Conservation (phyloP, 768 basidiomycete genomes). For the Gymnopilus dilepis region DNA sequence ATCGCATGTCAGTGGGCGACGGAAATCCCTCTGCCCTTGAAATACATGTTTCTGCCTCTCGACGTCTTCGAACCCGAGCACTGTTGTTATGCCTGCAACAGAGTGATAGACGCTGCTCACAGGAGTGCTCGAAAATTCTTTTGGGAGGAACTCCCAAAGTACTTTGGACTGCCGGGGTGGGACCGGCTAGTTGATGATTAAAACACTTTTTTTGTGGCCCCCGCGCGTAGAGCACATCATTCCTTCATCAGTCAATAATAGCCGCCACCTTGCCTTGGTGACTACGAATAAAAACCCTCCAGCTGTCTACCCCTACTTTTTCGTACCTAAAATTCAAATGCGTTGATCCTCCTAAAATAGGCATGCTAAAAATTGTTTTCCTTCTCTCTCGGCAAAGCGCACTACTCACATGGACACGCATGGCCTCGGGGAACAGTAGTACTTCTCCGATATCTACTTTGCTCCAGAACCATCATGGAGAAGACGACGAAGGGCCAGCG, state of each 20-base stretch:
- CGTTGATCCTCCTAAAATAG: no score
- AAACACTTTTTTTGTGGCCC: no score
- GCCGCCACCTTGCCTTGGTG: no score
- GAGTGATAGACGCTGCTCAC: not conserved
- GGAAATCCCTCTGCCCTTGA: not conserved
- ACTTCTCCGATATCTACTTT: no score
- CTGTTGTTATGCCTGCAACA: not conserved
- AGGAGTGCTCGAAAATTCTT: not conserved
- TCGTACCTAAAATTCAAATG: no score
- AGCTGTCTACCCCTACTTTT: no score
- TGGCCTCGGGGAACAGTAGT: no score
- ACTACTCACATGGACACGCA: constrained; percentile 1
- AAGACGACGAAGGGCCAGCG: not conserved
- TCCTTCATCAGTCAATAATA: no score
- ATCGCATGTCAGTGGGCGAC: not conserved
- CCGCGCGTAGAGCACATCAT: no score
- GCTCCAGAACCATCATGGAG: not conserved
- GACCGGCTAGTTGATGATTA: not conserved
- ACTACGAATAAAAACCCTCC: no score
- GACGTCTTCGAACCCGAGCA: not conserved
- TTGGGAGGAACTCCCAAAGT: not conserved
- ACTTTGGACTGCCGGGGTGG: constrained; percentile 5
- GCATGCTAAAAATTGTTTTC: no score
- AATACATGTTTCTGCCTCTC: not conserved
- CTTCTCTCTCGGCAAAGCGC: not conserved